These are phyloP conservation scores for Alternaria consortialis DNA, from an alignment of 2,329 filamentous ascomycete species.

Conservation along the genomic window DNA sequence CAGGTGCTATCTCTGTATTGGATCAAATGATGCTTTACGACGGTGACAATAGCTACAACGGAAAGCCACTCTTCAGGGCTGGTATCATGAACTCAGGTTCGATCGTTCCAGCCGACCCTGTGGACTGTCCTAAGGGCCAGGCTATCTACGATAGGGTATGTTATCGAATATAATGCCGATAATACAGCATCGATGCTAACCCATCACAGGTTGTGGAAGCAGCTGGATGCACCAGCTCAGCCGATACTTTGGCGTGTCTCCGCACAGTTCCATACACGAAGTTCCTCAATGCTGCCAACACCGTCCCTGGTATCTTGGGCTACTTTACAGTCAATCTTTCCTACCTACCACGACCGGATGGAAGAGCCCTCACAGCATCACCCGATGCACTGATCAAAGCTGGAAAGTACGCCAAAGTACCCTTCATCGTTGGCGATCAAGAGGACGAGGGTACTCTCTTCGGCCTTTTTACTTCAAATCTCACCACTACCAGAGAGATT, in stretches of 20 bases:
- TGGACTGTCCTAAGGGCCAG: conserved; percentile 74
- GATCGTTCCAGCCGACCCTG: conserved; percentile 56
- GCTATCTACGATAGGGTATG: conserved; percentile 61
- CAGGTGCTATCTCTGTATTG: conserved; percentile 71
- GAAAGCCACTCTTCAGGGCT: conserved; percentile 75
- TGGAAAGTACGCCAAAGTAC: conserved; percentile 67
- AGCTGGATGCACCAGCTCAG: conserved; percentile 56
- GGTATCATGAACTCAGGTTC: conserved; percentile 72
- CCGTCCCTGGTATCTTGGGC: conserved; percentile 72
- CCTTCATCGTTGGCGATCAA: conserved; percentile 75
- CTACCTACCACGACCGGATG: conserved; percentile 78
- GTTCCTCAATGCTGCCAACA: conserved; percentile 71
- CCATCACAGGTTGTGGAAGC: conserved; percentile 57
- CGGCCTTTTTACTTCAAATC: conserved; percentile 72
- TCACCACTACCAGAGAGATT: conserved; percentile 68
- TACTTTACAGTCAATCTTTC: conserved; percentile 75
- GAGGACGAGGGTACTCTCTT: conserved; percentile 85
- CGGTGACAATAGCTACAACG: conserved; percentile 78
- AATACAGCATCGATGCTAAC: conserved; percentile 63
- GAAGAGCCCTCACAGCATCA: conserved; percentile 67
- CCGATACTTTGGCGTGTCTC: conserved; percentile 60
- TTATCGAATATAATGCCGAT: not conserved
- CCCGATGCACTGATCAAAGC: conserved; percentile 66
- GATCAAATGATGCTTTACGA: conserved; percentile 79
- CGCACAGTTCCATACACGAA: conserved; percentile 56